Conservation (phyloP, 306 rosid genomes). For the Datisca glomerata region DNA sequence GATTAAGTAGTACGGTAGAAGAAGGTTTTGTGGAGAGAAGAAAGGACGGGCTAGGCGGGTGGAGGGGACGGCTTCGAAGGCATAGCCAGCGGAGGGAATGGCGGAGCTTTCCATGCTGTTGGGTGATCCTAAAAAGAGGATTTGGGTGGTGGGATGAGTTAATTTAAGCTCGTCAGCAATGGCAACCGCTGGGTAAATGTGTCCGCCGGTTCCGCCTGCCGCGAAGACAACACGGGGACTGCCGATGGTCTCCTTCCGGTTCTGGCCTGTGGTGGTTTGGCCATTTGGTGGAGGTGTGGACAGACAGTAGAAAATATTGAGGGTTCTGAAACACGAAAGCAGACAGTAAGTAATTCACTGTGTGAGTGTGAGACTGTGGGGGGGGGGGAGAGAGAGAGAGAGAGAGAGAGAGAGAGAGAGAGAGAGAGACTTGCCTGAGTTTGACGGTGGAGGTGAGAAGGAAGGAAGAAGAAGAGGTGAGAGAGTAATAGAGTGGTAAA, state of each 20-base stretch:
- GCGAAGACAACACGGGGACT: constrained; percentile 49
- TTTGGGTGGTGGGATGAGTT: constrained; percentile 25
- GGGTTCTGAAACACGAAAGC: constrained; percentile 17
- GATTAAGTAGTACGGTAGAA: constrained; percentile 31
- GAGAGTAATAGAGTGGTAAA: constrained; percentile 8
- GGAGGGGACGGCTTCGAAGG: constrained; percentile 36
- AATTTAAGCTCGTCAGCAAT: constrained; percentile 60
- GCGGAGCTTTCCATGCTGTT: constrained; percentile 54
- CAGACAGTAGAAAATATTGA: constrained; percentile 18
- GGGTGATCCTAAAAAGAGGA: constrained; percentile 56
- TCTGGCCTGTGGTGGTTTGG: constrained; percentile 11
- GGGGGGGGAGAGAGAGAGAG: too few relatives aligned
- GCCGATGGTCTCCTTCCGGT: constrained; percentile 11
- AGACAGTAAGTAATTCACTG: background rate
- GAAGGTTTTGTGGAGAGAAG: constrained; percentile 26
- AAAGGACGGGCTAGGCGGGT: constrained; percentile 22
- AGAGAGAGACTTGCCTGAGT: constrained; percentile 17
- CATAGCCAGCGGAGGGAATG: constrained; percentile 36
- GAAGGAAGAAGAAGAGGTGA: background rate
- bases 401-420: too few relatives aligned
- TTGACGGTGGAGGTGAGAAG: constrained; percentile 6
- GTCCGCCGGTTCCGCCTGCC: constrained; percentile 64
- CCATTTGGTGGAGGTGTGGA: constrained; percentile 23
- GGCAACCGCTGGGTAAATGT: constrained; percentile 59
- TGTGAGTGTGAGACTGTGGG: constrained; percentile 1